phyloP scores from a whole-genome alignment of 352 stramenopile species.

The Phytopythium oedochilum region DNA sequence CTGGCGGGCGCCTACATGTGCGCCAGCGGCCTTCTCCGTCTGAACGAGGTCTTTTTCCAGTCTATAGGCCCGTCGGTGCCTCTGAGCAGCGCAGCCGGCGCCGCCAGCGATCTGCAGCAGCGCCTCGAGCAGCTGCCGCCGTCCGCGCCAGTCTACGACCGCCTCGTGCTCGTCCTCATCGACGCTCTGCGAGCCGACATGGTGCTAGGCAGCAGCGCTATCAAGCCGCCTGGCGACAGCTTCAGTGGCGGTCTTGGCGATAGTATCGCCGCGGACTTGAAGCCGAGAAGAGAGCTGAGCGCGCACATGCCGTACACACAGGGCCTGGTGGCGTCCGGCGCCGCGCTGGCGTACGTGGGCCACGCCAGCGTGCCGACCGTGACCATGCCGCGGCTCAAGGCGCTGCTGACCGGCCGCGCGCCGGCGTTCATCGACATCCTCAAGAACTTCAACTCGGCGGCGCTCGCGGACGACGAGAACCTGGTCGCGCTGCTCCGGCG shows the following conservation, averaged over 20 bases:
- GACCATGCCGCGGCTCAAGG: conserved; percentile 88
- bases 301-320: conserved; percentile 67
- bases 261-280: not conserved
- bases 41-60: conserved; percentile 53
- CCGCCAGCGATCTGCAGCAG: conserved; percentile 1
- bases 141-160: conserved; percentile 42
- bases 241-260: not conserved
- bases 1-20: conserved; percentile 39
- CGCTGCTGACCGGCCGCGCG: conserved; percentile 77
- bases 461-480: conserved; percentile 65
- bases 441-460: conserved; percentile 88
- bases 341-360: conserved; percentile 64
- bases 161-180: conserved; percentile 84
- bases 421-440: conserved; percentile 89
- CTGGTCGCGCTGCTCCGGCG: conserved; percentile 50
- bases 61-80: not conserved
- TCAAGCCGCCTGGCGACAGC: conserved; percentile 35
- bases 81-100: not conserved
- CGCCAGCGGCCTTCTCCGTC: conserved; percentile 47
- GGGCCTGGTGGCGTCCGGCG: conserved; percentile 34
- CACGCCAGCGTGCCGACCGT: conserved; percentile 84
- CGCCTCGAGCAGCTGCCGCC: not conserved
- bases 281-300: conserved; percentile 40
- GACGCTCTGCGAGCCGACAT: conserved; percentile 86
- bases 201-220: conserved; percentile 62